These are phyloP conservation scores for Boletus speciosus DNA, from an alignment of 768 basidiomycete species.

Conservation along the genomic window DNA sequence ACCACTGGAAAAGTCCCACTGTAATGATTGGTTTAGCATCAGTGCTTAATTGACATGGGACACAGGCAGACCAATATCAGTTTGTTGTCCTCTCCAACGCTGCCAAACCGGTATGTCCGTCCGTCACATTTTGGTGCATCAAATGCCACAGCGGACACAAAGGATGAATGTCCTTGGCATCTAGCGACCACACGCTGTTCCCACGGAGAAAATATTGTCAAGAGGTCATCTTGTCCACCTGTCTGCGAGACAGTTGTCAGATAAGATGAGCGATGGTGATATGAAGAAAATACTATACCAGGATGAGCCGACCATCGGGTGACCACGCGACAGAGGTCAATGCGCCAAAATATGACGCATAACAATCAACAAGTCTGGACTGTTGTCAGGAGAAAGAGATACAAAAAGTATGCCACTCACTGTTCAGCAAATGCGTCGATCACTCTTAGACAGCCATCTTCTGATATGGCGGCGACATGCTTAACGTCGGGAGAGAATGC, in stretches of 20 bases:
- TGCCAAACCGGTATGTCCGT: slow-evolving; percentile 90
- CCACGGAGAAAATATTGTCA: slow-evolving; percentile 93
- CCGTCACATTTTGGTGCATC: slow-evolving; percentile 87
- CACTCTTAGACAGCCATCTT: slow-evolving; percentile 88
- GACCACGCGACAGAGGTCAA: slow-evolving; percentile 92
- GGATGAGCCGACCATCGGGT: slow-evolving; percentile 89
- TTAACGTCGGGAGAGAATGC: slow-evolving; percentile 93
- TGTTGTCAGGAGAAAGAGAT: slow-evolving; percentile 1
- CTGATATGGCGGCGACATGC: slow-evolving; percentile 84
- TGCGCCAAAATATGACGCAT: slow-evolving; percentile 92
- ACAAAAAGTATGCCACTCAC: slow-evolving; percentile 41
- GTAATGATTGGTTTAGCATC: slow-evolving; percentile 1
- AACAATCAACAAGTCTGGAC: slow-evolving; percentile 84
- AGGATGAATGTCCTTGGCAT: slow-evolving; percentile 96
- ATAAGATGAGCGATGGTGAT: background rate
- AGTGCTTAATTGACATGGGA: background rate
- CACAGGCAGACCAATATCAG: slow-evolving; percentile 66
- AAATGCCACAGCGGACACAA: slow-evolving; percentile 85
- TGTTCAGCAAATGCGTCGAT: slow-evolving; percentile 86
- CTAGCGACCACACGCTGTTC: slow-evolving; percentile 92
- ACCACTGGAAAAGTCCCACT: slow-evolving; percentile 96
- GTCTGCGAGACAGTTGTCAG: slow-evolving; percentile 47
- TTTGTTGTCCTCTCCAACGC: slow-evolving; percentile 96
- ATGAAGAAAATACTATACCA: slow-evolving; percentile 42
- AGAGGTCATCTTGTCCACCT: slow-evolving; percentile 94